Conservation (phyloP, 129 eudicot genomes). For the sunflower (Helianthus annuus) region HanXRQr2.0-SUNRISE NC_035440.2:57767307-57767806, state of each 20-base stretch:
- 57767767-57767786: background rate
- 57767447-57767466: constrained; percentile 75
- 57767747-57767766: constrained; percentile 52
- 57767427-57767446: constrained; percentile 78
- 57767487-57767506: constrained; percentile 68
- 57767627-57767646: constrained; percentile 81
- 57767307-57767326: constrained; percentile 52
- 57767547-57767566: constrained; percentile 66
- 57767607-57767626: constrained; percentile 65
- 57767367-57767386: constrained; percentile 41
- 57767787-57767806: background rate
- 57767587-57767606: constrained; percentile 52
- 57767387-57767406: constrained; percentile 81
- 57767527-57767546: constrained; percentile 54
- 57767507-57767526: constrained; percentile 74
- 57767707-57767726: constrained; percentile 93
- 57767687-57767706: constrained; percentile 96
- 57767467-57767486: constrained; percentile 77
- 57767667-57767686: constrained; percentile 78
- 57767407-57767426: constrained; percentile 72
- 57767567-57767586: constrained; percentile 69
- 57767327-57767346: constrained; percentile 59
- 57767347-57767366: constrained; percentile 79
- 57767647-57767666: constrained; percentile 60
- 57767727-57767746: constrained; percentile 71